Conservation (phyloP, 148 eudicot species). For the Rhododendron williamsianum region DNA sequence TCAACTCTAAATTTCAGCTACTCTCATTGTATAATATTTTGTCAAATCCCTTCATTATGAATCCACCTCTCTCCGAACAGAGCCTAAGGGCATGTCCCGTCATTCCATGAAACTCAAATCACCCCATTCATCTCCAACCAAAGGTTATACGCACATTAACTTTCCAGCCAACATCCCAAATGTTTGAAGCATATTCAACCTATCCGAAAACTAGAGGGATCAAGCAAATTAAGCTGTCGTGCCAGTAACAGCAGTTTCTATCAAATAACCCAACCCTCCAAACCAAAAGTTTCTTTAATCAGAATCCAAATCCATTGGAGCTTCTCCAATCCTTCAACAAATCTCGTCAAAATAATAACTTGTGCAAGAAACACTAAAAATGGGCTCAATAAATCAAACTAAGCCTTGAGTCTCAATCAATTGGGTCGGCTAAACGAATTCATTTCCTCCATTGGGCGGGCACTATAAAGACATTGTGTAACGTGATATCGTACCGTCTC, state of each 20-base stretch:
- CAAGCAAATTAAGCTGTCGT: background rate
- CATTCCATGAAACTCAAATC: background rate
- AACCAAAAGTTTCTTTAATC: background rate
- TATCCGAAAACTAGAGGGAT: background rate
- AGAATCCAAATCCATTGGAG: background rate
- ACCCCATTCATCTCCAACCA: background rate
- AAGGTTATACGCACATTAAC: background rate
- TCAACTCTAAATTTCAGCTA: background rate
- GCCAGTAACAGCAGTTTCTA: background rate
- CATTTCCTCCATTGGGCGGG: background rate
- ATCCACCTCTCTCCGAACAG: background rate
- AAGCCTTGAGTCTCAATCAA: background rate
- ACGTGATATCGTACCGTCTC: background rate
- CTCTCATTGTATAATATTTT: background rate
- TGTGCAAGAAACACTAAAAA: background rate
- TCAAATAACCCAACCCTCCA: background rate
- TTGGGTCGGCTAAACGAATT: background rate
- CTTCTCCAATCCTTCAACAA: background rate
- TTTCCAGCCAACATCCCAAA: background rate
- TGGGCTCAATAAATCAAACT: background rate
- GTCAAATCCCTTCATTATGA: background rate
- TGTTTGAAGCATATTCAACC: background rate
- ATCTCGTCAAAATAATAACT: background rate
- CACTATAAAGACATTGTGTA: background rate
- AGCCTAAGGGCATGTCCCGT: background rate